Evolutionary conservation across 768 basidiomycete genomes (phyloP).

Genomic region (Dioszegia crocea): DNA sequence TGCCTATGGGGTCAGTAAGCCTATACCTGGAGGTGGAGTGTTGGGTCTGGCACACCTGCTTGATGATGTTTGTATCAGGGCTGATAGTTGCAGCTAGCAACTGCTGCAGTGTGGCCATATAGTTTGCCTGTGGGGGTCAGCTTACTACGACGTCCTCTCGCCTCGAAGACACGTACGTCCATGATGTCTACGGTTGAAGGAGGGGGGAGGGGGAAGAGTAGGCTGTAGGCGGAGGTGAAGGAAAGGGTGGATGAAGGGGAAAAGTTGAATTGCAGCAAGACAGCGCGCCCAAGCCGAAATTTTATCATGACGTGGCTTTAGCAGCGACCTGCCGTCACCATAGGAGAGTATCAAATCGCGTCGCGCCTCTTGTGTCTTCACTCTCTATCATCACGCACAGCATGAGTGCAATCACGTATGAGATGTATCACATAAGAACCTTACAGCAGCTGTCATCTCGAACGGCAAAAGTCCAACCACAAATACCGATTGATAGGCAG

Average conservation of each 20-base stretch:
- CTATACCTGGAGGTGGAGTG: slow-evolving; percentile 6
- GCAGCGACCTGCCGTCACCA: background rate
- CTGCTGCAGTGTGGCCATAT: slow-evolving; percentile 74
- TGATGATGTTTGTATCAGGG: slow-evolving; percentile 81
- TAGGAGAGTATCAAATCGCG: too few relatives aligned
- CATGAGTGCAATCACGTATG: too few relatives aligned
- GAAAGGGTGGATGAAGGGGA: background rate
- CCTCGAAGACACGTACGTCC: slow-evolving; percentile 6
- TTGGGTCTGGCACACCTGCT: slow-evolving; percentile 62
- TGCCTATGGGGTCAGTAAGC: slow-evolving; percentile 57
- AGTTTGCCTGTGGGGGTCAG: slow-evolving; percentile 51
- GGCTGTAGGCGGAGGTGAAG: background rate
- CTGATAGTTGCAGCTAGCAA: slow-evolving; percentile 79
- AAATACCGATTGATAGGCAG: too few relatives aligned
- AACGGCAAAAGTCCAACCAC: too few relatives aligned
- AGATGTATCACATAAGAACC: too few relatives aligned
- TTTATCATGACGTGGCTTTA: background rate
- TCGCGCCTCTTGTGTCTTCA: too few relatives aligned
- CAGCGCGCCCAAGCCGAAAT: background rate
- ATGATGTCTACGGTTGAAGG: background rate
- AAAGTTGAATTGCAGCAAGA: background rate
- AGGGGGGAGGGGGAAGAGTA: too few relatives aligned
- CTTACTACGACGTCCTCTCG: too few relatives aligned
- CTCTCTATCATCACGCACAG: too few relatives aligned
- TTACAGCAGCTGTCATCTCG: too few relatives aligned